Base-by-base conservation (phyloP, 2,329 filamentous ascomycete species). In the Penicillium sp. region DNA sequence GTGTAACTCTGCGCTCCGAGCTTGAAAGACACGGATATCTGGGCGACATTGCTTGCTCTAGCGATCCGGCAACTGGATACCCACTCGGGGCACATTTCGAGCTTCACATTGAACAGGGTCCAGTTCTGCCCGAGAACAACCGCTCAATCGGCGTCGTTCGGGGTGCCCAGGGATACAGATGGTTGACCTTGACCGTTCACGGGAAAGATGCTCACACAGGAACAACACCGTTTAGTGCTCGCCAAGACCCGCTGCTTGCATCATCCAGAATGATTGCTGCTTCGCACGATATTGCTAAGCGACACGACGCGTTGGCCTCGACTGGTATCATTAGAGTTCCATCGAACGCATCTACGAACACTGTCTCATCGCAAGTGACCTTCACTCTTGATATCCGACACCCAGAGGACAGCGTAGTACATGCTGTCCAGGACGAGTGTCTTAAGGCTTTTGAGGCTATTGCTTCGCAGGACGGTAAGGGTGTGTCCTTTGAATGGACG, bases 51-150 rank as follows among this genome's bases (percentile, higher is more conserved):
- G 76, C 80, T 11, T 81, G 81, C 18, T 82, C 78, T 51, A 73
- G 83, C 63, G 70, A 78, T 51, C 27, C 49, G 1, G 23, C 30
- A 3, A 47, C 54, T 3, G 76, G 76, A 18, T 80, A 79, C 38
- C 86, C 87, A 0, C 83, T 91, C 67, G 86, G 81, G 0, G 88
- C 87, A 0, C 88, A 91, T 66, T 91, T 92, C 63, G 88, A 92
- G 68, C 77, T 92, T 4, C 89, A 92, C 65, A 92, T 92, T 43
- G 89, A 92, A 67, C 89, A 93, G 68, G 88, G 88, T 0, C 87
- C 88, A 0, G 82, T 89, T 13, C 78, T 92, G 0, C 86, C 90
- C 62, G 78, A 79, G 23, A 76, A 79, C 13, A 71, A 77, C 13
- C 78, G 82, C 53, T 84, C 84, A 50, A 81, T 91, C 51, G 84